A percentile compares a stretch with the other conserved stretches of the same genome.
Evolutionary conservation across 495 filamentous ascomycete genomes (phyloP).

Genomic region (Friedmanniomyces endolithicus): DNA sequence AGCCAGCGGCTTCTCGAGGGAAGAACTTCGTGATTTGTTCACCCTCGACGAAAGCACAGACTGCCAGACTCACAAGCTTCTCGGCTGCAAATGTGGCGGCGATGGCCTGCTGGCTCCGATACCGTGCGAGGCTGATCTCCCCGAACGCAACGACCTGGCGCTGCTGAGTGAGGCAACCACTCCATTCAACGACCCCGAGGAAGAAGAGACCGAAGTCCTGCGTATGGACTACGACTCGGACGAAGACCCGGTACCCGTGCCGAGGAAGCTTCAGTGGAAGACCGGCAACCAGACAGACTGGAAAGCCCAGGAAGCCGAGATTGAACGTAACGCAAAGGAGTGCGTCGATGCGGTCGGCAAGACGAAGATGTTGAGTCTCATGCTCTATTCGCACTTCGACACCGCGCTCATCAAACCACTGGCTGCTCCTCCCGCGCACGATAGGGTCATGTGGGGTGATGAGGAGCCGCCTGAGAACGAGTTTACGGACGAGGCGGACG

Average conservation of each 20-base stretch:
- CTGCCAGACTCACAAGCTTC: conserved; percentile 59
- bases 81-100: conserved; percentile 57
- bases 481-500: conserved; percentile 25
- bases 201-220: conserved; percentile 25
- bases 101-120: conserved; percentile 29
- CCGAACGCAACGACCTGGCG: conserved; percentile 13
- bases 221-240: conserved; percentile 17
- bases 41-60: conserved; percentile 46
- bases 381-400: conserved; percentile 58
- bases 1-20: conserved; percentile 48
- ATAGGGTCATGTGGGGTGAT: conserved; percentile 19
- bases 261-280: conserved; percentile 32
- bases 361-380: conserved; percentile 49
- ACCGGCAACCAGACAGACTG: conserved; percentile 48
- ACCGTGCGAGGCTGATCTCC: neutral
- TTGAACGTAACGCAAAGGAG: conserved; percentile 32
- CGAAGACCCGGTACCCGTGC: conserved; percentile 3
- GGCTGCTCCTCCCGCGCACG: conserved; percentile 24
- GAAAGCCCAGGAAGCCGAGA: conserved; percentile 44
- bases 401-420: conserved; percentile 21
- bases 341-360: conserved; percentile 39
- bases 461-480: conserved; percentile 14
- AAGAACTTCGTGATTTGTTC: conserved; percentile 63
- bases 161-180: conserved; percentile 6
- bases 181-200: conserved; percentile 18